phyloP scores from a whole-genome alignment of 1,139 yeast species.

The Yamadazyma jaroonii region DNA sequence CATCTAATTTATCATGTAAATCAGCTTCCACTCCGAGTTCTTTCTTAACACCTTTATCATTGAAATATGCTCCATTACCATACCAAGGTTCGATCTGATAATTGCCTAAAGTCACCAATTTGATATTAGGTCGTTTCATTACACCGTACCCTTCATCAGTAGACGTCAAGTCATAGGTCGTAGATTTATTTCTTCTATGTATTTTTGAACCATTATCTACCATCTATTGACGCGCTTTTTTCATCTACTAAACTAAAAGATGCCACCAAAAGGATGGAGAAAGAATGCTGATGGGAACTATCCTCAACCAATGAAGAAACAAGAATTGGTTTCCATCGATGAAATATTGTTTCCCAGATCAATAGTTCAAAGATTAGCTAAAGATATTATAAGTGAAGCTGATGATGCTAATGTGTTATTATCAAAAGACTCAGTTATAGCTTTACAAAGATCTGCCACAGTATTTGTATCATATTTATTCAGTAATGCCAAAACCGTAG shows the following conservation, averaged over 20 bases:
- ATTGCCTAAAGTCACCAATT: constrained; percentile 62
- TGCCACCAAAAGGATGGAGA: constrained; percentile 88
- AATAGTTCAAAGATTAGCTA: constrained; percentile 59
- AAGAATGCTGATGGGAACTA: constrained; percentile 67
- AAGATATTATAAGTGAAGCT: constrained; percentile 31
- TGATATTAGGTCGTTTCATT: constrained; percentile 57
- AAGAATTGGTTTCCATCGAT: constrained; percentile 61
- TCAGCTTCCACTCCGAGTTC: constrained; percentile 9
- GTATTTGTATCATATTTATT: constrained; percentile 68
- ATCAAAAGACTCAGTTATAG: constrained; percentile 65
- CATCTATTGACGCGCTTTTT: constrained; percentile 6
- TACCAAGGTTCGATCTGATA: constrained; percentile 78
- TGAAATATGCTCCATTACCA: constrained; percentile 76
- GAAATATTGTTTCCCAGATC: constrained; percentile 67
- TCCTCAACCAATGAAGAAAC: constrained; percentile 52
- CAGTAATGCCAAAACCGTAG: constrained; percentile 57
- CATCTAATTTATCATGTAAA: constrained; percentile 1
- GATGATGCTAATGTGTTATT: constrained; percentile 36
- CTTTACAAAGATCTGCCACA: constrained; percentile 69
- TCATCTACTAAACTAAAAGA: constrained; percentile 18
- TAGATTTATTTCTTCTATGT: too few relatives aligned
- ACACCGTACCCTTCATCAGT: constrained; percentile 50
- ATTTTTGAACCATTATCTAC: constrained; percentile 1
- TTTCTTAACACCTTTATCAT: constrained; percentile 12
- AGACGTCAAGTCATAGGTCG: too few relatives aligned